Evolutionary conservation across 2,329 filamentous ascomycete genomes (phyloP).

Genomic region (Nigrospora oryzae): DNA sequence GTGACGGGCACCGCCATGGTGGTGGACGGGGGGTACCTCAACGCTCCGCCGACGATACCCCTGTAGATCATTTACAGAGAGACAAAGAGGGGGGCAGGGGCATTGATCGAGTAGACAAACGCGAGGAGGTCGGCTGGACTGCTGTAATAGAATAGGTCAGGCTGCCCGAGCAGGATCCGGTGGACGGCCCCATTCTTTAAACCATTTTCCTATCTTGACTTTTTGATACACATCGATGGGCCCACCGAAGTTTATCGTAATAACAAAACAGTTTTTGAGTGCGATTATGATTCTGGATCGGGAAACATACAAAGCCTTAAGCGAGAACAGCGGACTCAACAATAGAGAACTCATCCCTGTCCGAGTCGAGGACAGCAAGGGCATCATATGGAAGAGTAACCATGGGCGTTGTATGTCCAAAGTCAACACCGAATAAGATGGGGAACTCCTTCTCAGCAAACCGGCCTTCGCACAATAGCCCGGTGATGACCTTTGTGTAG

Average conservation of each 20-base stretch:
- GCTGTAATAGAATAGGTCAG: too few species aligned
- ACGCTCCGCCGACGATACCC: background rate
- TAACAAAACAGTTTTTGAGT: too few species aligned
- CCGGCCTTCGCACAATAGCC: conserved; percentile 24
- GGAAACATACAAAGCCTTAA: background rate
- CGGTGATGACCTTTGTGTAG: conserved; percentile 21
- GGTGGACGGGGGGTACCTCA: background rate
- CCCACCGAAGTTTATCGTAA: too few species aligned
- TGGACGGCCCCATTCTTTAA: too few species aligned
- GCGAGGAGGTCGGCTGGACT: too few species aligned
- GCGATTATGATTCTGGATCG: too few species aligned
- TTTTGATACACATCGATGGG: too few species aligned
- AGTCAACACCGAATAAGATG: conserved; percentile 30
- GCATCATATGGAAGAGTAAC: conserved; percentile 30
- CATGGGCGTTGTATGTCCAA: conserved; percentile 33
- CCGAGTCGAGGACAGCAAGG: conserved; percentile 27
- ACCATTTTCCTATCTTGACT: too few species aligned
- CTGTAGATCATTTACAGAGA: too few species aligned
- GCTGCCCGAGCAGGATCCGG: too few species aligned
- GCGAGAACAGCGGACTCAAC: conserved; percentile 10
- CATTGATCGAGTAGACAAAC: too few species aligned
- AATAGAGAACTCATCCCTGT: conserved; percentile 25
- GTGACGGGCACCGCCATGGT: background rate
- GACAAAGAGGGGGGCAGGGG: too few species aligned
- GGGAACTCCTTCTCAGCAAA: conserved; percentile 24